phyloP scores from a whole-genome alignment of 768 basidiomycete genomes.

The Auriculariales sp. region DNA sequence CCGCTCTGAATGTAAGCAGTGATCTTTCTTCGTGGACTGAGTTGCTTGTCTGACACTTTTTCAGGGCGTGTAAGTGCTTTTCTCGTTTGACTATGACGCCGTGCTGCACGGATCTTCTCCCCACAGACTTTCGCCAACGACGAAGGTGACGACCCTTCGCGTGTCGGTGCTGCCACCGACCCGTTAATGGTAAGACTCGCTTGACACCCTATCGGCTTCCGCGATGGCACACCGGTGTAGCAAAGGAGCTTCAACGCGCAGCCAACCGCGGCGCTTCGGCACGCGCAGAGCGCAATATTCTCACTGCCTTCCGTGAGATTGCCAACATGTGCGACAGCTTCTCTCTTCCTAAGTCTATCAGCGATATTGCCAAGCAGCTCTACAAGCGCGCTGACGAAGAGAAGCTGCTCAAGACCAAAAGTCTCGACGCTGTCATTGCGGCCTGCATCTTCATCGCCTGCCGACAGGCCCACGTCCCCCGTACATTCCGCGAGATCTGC shows the following conservation, averaged over 20 bases:
- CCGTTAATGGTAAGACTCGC: constrained; percentile 87
- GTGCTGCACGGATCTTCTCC: constrained; percentile 1
- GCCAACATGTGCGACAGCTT: constrained; percentile 92
- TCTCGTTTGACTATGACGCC: constrained; percentile 9
- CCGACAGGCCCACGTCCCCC: constrained; percentile 85
- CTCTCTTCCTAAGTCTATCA: constrained; percentile 83
- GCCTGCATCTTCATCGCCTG: constrained; percentile 98
- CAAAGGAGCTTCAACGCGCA: constrained; percentile 85
- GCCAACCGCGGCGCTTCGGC: constrained; percentile 59
- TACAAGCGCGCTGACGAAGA: constrained; percentile 97
- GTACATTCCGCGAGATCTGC: constrained; percentile 93
- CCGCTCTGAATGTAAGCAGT: constrained; percentile 82
- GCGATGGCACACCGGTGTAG: constrained; percentile 86
- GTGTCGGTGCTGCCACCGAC: constrained; percentile 94
- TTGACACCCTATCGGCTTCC: constrained; percentile 93
- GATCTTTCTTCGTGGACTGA: constrained; percentile 7
- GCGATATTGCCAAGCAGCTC: constrained; percentile 91
- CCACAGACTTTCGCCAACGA: constrained; percentile 96
- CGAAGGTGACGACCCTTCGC: constrained; percentile 98
- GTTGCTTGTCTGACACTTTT: constrained; percentile 6
- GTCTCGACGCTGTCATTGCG: constrained; percentile 84
- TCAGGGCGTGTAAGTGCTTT: constrained; percentile 14
- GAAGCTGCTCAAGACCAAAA: constrained; percentile 81
- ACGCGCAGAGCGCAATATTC: constrained; percentile 72
- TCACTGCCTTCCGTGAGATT: constrained; percentile 83